Base-by-base conservation (phyloP, 2,329 filamentous ascomycete genomes). In the Fusarium secorum region DNA sequence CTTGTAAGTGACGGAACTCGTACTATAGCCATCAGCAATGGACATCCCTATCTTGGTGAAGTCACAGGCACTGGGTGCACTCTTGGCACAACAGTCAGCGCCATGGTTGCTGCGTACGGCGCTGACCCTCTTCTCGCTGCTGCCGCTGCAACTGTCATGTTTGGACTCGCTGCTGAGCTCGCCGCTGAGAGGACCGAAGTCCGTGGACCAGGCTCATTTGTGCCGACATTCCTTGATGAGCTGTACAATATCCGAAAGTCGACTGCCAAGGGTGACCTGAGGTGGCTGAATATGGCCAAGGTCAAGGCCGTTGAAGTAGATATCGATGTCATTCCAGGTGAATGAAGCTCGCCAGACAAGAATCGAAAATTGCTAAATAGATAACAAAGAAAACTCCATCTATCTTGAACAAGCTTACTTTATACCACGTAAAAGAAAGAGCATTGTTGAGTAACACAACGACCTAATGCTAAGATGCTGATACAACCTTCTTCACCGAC, bases 61-160 rank as follows among this genome's bases (percentile, higher is more conserved):
- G 88, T 96, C 59, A 96, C 93, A 0, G 93, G 93, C 5, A 93
- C 90, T 41, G 95, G 95, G 0, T 98, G 95, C 79, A 91, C 93
- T 9, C 85, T 98, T 11, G 95, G 95, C 3, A 96, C 94, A 0
- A 89, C 91, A 2, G 85, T 97, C 52, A 93, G 93, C 24, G 91
- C 93, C 55, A 91, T 92, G 78, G 78, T 95, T 46, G 91, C 93
- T 0, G 88, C 89, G 11, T 84, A 87, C 58, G 74, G 82, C 3
- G 81, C 84, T 4, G 90, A 95, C 76, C 89, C 88, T 76, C 83
- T 98, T n/a, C 80, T 89, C 3, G 93, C 93, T 8, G 88, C 90
- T 0, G 78, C 97, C 2, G 89, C 93, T 0, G 95, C 86, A 0
- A 81, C 97, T 22, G 79, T 96, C 71, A 87, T 94, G 78, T 98